phyloP scores from a whole-genome alignment of 2,329 filamentous ascomycete genomes.

The Colletotrichum camelliae region DNA sequence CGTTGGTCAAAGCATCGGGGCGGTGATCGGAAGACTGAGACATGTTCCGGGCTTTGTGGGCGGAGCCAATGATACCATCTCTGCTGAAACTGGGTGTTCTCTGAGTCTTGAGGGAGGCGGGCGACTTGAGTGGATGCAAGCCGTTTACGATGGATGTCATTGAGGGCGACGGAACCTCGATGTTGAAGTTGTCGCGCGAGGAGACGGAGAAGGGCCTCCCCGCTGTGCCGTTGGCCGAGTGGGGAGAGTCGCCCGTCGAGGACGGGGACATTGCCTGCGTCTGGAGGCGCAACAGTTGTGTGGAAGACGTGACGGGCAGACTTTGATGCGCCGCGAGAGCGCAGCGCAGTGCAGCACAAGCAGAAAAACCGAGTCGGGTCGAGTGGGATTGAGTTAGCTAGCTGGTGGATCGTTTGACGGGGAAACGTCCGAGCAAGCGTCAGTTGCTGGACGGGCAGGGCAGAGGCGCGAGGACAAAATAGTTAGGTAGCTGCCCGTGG shows the following conservation, averaged over 20 bases:
- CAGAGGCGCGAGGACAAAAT: neutral
- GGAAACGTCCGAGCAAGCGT: neutral
- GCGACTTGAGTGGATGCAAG: constrained; percentile 54
- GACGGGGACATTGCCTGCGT: constrained; percentile 55
- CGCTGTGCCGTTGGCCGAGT: constrained; percentile 42
- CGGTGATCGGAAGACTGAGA: constrained; percentile 60
- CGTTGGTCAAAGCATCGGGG: constrained; percentile 46
- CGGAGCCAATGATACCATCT: constrained; percentile 58
- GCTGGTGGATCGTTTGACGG: neutral
- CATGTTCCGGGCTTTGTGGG: constrained; percentile 59
- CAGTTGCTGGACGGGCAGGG: neutral
- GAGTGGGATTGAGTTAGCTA: neutral
- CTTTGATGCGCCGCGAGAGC: constrained; percentile 12
- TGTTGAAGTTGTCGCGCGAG: constrained; percentile 51
- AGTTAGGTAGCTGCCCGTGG: neutral
- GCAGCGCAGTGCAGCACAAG: neutral
- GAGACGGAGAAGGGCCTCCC: constrained; percentile 51
- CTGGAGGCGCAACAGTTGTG: constrained; percentile 26
- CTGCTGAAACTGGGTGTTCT: constrained; percentile 57
- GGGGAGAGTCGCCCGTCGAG: constrained; percentile 58
- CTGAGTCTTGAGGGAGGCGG: constrained; percentile 51
- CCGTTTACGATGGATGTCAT: constrained; percentile 47
- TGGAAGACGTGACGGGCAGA: constrained; percentile 25
- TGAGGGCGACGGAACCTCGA: constrained; percentile 54
- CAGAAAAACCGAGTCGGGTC: neutral